Base-by-base conservation (phyloP, 1,139 yeast species). In the Saccharomyces pastorianus region DNA sequence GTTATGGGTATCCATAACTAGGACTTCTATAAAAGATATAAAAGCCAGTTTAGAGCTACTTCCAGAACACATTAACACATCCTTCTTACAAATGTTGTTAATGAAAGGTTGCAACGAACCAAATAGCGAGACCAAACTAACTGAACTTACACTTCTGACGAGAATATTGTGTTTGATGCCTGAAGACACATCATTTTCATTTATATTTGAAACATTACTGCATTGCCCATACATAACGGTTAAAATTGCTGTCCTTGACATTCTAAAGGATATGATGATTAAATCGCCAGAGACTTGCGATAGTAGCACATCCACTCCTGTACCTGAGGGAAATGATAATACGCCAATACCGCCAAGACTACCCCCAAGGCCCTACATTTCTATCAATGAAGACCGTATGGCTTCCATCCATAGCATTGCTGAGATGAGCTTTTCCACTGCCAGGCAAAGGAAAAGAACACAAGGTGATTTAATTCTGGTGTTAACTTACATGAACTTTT, bases 141-240 rank as follows among this genome's bases (percentile, higher is more conserved):
- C 65, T 6, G 59, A 63, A n/a, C 68, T 80, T 59, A 81, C 85
- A 0, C 71, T 84, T 49, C 68, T 85, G 51, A 78, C 83, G 1
- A 81, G 78, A 59, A 64, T 84, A 1, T 68, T 90, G 59, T 76
- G 84, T 3, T 66, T 79, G 38, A 70, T 83, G 44, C 80, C 83
- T 0, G 88, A 85, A 56, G 72, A 73, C 2, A 72, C 76, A 13
- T 73, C 87, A 1, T 87, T 81, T 68, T 75, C 74, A 4, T 88
- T 85, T 63, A 73, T 88, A 23, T 65, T 76, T 46, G 93, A 88
- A 65, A 78, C 93, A 0, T 73, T 91, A 56, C 72, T 75, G 34
- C 75, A 79, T 55, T 88, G 95, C 64, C 95, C 96, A 1, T 83
- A 76, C 66, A 80, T 77, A 47, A 76, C 76, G 48, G 79, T 81